phyloP scores from a whole-genome alignment of 2,329 filamentous ascomycete genomes.

The Penicillium sp. region DNA sequence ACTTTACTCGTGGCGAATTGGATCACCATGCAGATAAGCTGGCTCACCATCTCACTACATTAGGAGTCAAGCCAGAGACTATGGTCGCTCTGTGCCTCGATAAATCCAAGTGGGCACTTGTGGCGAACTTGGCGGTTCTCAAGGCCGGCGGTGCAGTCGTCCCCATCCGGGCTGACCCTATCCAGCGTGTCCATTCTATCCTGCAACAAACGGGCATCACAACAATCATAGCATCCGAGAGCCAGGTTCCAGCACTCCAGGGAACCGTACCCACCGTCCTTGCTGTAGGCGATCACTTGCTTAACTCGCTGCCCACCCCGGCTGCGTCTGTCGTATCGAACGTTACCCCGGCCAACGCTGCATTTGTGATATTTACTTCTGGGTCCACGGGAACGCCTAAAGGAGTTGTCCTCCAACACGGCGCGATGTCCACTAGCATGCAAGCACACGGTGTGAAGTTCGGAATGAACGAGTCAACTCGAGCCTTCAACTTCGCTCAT shows the following conservation, averaged over 20 bases:
- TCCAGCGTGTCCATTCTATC: slow-evolving; percentile 11
- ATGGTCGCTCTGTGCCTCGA: slow-evolving; percentile 15
- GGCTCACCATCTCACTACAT: neutral
- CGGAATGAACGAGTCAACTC: slow-evolving; percentile 3
- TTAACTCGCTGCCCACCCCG: neutral
- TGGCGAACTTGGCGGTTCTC: slow-evolving; percentile 11
- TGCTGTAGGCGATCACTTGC: neutral
- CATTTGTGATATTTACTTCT: slow-evolving; percentile 13
- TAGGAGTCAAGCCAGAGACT: neutral
- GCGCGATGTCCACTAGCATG: slow-evolving; percentile 6
- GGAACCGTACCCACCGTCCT: neutral
- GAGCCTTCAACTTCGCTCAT: slow-evolving; percentile 11
- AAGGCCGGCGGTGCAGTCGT: slow-evolving; percentile 15
- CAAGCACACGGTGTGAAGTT: slow-evolving; percentile 6
- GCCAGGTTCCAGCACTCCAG: neutral
- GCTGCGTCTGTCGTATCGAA: neutral
- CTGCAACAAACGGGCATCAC: slow-evolving; percentile 6
- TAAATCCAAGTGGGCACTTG: slow-evolving; percentile 12
- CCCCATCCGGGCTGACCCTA: slow-evolving; percentile 3
- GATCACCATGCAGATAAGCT: neutral
- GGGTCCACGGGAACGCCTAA: slow-evolving; percentile 11
- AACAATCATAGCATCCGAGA: neutral
- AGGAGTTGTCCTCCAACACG: slow-evolving; percentile 9
- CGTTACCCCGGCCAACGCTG: neutral
- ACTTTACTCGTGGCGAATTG: slow-evolving; percentile 5